Evolutionary conservation across 768 basidiomycete species (phyloP).

Genomic region (Hygrocybe coccinea): DNA sequence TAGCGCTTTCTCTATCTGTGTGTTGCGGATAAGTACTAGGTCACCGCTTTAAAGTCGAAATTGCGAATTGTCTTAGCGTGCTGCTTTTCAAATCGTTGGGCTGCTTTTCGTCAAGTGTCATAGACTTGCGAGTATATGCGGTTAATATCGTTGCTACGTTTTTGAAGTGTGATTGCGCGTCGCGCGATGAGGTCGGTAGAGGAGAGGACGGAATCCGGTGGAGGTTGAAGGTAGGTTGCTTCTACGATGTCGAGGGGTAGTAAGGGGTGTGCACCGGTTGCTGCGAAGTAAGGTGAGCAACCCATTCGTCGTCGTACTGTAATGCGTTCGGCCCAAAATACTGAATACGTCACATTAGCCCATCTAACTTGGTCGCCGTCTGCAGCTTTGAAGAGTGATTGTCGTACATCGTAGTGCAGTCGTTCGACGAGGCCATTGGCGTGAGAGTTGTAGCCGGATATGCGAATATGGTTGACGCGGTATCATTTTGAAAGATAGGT

Average conservation of each 20-base stretch:
- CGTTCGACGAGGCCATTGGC: constrained; percentile 33
- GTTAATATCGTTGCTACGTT: constrained; percentile 12
- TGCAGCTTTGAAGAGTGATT: constrained; percentile 24
- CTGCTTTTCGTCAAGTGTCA: constrained; percentile 3
- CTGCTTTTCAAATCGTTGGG: neutral
- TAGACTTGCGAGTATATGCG: constrained; percentile 9
- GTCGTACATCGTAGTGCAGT: constrained; percentile 17
- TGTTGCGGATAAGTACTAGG: constrained; percentile 28
- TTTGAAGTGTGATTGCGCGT: constrained; percentile 13
- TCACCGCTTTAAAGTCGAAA: constrained; percentile 24
- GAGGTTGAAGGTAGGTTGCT: constrained; percentile 16
- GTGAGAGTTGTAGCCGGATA: constrained; percentile 28
- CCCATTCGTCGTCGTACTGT: constrained; percentile 24
- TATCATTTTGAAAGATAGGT: too few species aligned
- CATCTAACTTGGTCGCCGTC: constrained; percentile 20
- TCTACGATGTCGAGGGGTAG: constrained; percentile 23
- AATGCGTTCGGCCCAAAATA: constrained; percentile 30
- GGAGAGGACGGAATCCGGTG: constrained; percentile 4
- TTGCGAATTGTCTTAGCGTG: constrained; percentile 17
- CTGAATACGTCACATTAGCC: constrained; percentile 16
- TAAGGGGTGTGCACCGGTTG: constrained; percentile 24
- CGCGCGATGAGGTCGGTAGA: constrained; percentile 11
- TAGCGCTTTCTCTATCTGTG: constrained; percentile 17
- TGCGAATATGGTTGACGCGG: too few species aligned
- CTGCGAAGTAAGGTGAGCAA: constrained; percentile 29